Evolutionary conservation across 1,284 basidiomycete species (phyloP).

Genomic region (Puccinia polysora): DNA sequence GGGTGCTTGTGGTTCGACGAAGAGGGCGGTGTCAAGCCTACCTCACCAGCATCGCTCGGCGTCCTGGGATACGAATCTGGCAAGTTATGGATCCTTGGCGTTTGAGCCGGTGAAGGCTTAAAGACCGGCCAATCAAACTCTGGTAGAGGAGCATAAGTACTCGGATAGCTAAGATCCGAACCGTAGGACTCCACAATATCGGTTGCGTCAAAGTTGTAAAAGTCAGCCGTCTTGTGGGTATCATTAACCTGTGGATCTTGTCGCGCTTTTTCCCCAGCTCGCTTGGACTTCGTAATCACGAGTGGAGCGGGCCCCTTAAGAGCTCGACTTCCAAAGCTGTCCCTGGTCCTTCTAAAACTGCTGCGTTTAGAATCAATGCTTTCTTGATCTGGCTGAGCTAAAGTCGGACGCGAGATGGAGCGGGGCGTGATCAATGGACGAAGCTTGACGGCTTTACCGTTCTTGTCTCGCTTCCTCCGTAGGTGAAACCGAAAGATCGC

Average conservation of each 20-base stretch:
- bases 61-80: conserved; percentile 12
- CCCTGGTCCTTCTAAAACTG: conserved; percentile 5
- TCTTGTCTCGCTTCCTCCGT: background rate
- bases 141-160: background rate
- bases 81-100: conserved; percentile 8
- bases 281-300: background rate
- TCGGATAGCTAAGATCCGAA: conserved; percentile 12
- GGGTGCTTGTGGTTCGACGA: background rate
- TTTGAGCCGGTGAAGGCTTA: conserved; percentile 22
- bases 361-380: background rate
- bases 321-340: background rate
- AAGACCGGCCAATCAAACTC: conserved; percentile 16
- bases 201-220: conserved; percentile 19
- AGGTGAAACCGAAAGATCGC: conserved; percentile 21
- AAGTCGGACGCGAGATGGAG: conserved; percentile 15
- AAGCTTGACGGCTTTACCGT: background rate
- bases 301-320: background rate
- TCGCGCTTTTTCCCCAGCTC: no score
- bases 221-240: background rate
- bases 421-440: conserved; percentile 17
- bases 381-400: background rate
- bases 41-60: background rate
- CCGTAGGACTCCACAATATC: conserved; percentile 28
- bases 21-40: background rate
- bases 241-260: no score